These are phyloP conservation scores for Exsudoporus frostii DNA, from an alignment of 768 basidiomycete genomes.

Conservation along the genomic window DNA sequence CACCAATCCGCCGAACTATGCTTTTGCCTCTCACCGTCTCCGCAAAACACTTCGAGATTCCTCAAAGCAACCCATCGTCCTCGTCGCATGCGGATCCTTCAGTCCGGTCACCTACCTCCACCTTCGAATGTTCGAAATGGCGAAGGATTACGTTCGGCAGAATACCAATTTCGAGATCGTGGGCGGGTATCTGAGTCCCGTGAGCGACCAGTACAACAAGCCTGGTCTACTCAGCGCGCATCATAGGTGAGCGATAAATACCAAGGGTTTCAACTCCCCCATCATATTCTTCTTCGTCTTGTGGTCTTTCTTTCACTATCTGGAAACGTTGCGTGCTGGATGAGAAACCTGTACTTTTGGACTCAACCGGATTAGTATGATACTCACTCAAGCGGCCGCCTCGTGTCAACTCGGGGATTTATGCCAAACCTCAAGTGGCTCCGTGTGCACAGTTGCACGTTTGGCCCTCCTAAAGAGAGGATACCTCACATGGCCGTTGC, in stretches of 20 bases:
- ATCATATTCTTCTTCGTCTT: neutral
- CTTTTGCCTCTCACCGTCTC: slow-evolving; percentile 67
- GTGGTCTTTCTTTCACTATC: neutral
- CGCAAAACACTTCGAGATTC: slow-evolving; percentile 53
- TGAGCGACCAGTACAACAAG: slow-evolving; percentile 96
- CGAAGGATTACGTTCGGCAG: slow-evolving; percentile 90
- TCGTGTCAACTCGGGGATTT: slow-evolving; percentile 9
- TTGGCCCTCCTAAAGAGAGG: slow-evolving; percentile 6
- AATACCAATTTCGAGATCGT: slow-evolving; percentile 92
- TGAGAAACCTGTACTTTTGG: slow-evolving; percentile 3
- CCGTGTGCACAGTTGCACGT: slow-evolving; percentile 1
- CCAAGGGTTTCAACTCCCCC: neutral
- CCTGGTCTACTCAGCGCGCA: slow-evolving; percentile 83
- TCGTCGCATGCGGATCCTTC: slow-evolving; percentile 97
- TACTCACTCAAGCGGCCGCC: slow-evolving; percentile 17
- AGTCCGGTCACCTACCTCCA: slow-evolving; percentile 98
- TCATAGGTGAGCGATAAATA: slow-evolving; percentile 67
- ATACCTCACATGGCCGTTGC: slow-evolving; percentile 7
- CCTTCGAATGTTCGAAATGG: slow-evolving; percentile 99
- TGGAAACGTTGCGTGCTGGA: neutral
- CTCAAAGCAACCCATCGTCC: slow-evolving; percentile 79
- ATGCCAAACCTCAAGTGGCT: neutral
- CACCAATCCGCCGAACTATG: slow-evolving; percentile 62
- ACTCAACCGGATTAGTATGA: slow-evolving; percentile 7
- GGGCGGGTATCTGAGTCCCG: slow-evolving; percentile 95